Conservation (phyloP, 1,284 basidiomycete genomes). For the Athelia psychrophila region DNA sequence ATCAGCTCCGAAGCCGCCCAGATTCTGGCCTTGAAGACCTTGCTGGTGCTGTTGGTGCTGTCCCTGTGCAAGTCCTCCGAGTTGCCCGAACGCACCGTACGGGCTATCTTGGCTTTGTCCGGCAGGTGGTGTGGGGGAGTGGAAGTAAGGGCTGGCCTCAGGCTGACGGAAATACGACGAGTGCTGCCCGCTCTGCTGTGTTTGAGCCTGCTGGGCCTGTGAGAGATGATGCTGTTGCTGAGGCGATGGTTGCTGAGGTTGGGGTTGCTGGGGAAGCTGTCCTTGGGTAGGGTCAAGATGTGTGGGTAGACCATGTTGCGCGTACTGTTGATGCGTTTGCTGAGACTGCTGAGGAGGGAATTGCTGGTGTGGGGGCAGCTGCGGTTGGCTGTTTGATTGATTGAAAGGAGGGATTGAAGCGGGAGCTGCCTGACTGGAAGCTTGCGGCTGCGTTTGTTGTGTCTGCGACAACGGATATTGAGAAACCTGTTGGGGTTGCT, state of each 20-base stretch:
- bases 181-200: slow-evolving; percentile 30
- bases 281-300: too few relatives aligned
- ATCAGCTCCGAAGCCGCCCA: slow-evolving; percentile 58
- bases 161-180: slow-evolving; percentile 64
- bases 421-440: slow-evolving; percentile 25
- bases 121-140: slow-evolving; percentile 70
- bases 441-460: slow-evolving; percentile 22
- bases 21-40: slow-evolving; percentile 42
- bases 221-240: slow-evolving; percentile 43
- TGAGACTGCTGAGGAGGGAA: slow-evolving; percentile 32
- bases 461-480: slow-evolving; percentile 21
- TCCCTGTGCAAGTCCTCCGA: slow-evolving; percentile 34
- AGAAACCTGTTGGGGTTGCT: slow-evolving; percentile 24
- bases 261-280: too few relatives aligned
- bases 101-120: slow-evolving; percentile 60
- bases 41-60: slow-evolving; percentile 51
- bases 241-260: slow-evolving; percentile 7
- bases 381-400: slow-evolving; percentile 20
- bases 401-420: slow-evolving; percentile 26
- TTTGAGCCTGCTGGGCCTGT: slow-evolving; percentile 20
- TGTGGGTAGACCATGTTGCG: slow-evolving; percentile 58
- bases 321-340: slow-evolving; percentile 49
- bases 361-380: slow-evolving; percentile 26
- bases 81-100: slow-evolving; percentile 67
- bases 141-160: slow-evolving; percentile 63